These are phyloP conservation scores for Xylariaceae sp. DNA, from an alignment of 2,329 filamentous ascomycete genomes.

Conservation along the genomic window DNA sequence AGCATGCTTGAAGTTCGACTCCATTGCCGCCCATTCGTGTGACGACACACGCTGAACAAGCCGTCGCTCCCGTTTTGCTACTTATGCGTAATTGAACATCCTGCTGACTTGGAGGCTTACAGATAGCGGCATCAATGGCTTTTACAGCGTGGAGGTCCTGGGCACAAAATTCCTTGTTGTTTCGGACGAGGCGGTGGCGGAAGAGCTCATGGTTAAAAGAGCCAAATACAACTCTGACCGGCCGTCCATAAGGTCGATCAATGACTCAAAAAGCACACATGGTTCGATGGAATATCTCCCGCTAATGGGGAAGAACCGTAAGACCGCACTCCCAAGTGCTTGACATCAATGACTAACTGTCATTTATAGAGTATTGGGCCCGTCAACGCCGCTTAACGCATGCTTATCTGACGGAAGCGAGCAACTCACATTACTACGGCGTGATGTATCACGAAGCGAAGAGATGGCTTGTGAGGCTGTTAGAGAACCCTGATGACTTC, in stretches of 20 bases:
- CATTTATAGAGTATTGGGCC: conserved; percentile 46
- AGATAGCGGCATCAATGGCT: conserved; percentile 30
- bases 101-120: conserved; percentile 1
- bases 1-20: not conserved
- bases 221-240: conserved; percentile 49
- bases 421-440: conserved; percentile 32
- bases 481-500: conserved; percentile 48
- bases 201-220: conserved; percentile 48
- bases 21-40: not conserved
- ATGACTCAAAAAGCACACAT: conserved; percentile 49
- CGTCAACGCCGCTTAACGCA: conserved; percentile 50
- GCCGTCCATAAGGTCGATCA: conserved; percentile 43
- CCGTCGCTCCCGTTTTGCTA: not conserved
- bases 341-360: not conserved
- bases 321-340: conserved; percentile 20
- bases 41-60: not conserved
- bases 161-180: conserved; percentile 39
- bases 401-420: conserved; percentile 41
- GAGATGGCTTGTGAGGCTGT: conserved; percentile 45
- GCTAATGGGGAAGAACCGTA: conserved; percentile 51
- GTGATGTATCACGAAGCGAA: conserved; percentile 50
- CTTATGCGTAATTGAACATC: too few species aligned
- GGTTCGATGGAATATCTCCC: conserved; percentile 53
- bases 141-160: conserved; percentile 34
- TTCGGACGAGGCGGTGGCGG: conserved; percentile 47